Evolutionary conservation across 1,139 yeast genomes (phyloP), one percentile per base, ranked within the genome.

Genomic region (Taphrina deformans): DNA sequence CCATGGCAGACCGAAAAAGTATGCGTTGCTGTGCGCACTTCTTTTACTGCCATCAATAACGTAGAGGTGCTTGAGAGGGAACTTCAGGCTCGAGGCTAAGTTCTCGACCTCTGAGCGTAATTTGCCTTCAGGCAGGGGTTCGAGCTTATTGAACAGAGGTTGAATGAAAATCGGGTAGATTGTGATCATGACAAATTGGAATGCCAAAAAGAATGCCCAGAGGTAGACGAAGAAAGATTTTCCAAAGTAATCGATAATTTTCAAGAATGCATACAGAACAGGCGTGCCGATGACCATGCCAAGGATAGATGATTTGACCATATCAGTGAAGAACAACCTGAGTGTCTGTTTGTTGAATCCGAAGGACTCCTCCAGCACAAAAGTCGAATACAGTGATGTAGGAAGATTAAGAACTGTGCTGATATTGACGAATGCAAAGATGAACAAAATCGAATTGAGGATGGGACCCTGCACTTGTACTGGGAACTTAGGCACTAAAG

Each of bases 21-120:
- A 93, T 52, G 99, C 99, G 74, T 93, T 93, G 5, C 98, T 92
- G 77, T 93, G 99, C 14, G 96, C 85, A 0, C 97, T 89, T 78
- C 98, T 87, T 75, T 88, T 89, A 59, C 98, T 92, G 14, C 98
- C 98, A 75, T 93, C 99, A 74, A 92, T 85, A 60, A 92, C 97
- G 72, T 83, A 89, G 67, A 93, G 80, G 73, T 90, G 86, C 67
- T 86, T 83, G 74, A 91, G 83, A 70, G 99, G 99, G 84, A 93
- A 93, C 41, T 84, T 79, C 73, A 89, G 89, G 65, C 82, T 77
- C 14, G 79, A 74, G 31, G 99, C 97, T 69, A 93, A 82, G 27
- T 82, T 79, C 76, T 91, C 96, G 75, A 93, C 91, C 9, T 89
- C 85, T 12, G 82, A 78, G 75, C 89, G 89, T 78, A 93, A 83